These are phyloP conservation scores for Testicularia cyperi DNA, from an alignment of 1,284 basidiomycete species.

Conservation along the genomic window DNA sequence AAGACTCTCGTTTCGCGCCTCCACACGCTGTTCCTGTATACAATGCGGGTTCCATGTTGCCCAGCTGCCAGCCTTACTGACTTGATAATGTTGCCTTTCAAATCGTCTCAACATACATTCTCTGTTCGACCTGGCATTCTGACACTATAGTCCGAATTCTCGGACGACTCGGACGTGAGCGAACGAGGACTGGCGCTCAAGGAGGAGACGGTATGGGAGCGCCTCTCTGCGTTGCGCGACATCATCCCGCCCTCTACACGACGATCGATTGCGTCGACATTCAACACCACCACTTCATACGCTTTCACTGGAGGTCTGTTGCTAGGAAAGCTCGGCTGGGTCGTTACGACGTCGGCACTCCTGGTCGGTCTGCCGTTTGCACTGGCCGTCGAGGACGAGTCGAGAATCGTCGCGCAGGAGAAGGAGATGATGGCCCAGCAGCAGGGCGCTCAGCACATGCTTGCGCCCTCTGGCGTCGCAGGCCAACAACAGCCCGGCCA, in stretches of 20 bases:
- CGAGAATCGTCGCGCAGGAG: constrained; percentile 89
- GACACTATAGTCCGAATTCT: constrained; percentile 39
- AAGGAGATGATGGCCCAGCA: constrained; percentile 91
- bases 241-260: constrained; percentile 90
- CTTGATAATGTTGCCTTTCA: neutral
- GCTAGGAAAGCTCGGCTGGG: constrained; percentile 87
- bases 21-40: too few relatives aligned
- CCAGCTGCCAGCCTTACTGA: neutral
- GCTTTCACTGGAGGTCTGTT: constrained; percentile 69
- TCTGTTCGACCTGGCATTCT: too few relatives aligned
- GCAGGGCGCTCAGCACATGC: constrained; percentile 74
- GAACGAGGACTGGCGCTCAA: constrained; percentile 47
- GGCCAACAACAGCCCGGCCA: constrained; percentile 2
- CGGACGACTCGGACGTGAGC: constrained; percentile 47
- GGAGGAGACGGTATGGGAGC: constrained; percentile 80
- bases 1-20: too few relatives aligned
- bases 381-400: constrained; percentile 90
- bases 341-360: constrained; percentile 88
- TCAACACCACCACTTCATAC: constrained; percentile 68
- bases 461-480: constrained; percentile 17
- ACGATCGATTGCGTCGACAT: constrained; percentile 69
- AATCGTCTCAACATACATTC: too few relatives aligned
- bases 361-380: constrained; percentile 90
- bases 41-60: too few relatives aligned
- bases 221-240: constrained; percentile 86